Evolutionary conservation across 1,139 yeast genomes (phyloP).

Genomic region (Protomyces macrosporus): DNA sequence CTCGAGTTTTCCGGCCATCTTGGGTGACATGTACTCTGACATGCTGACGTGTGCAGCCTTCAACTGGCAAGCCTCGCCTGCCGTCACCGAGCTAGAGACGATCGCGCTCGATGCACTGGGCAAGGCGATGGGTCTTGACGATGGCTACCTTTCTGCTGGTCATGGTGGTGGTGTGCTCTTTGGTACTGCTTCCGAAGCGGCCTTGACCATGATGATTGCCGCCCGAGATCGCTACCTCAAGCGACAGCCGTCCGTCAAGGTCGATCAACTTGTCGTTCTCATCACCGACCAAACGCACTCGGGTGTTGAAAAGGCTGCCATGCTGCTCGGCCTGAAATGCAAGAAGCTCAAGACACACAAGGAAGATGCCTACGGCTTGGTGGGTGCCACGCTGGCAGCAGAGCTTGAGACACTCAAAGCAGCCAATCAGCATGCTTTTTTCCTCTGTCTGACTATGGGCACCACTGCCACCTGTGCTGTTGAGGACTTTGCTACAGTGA

Average conservation of each 20-base stretch:
- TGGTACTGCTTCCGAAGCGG: conserved; percentile 34
- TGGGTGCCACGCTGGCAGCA: conserved; percentile 27
- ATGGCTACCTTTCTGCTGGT: conserved; percentile 30
- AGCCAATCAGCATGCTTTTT: conserved; percentile 31
- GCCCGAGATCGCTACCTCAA: conserved; percentile 33
- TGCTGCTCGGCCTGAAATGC: conserved; percentile 32
- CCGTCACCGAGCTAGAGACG: conserved; percentile 34
- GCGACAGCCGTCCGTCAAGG: conserved; percentile 24
- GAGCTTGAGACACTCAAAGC: conserved; percentile 29
- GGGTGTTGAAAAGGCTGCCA: conserved; percentile 33
- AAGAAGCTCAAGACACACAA: conserved; percentile 29
- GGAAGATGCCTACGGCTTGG: conserved; percentile 30
- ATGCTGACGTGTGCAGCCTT: conserved; percentile 34
- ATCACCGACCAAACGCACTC: conserved; percentile 33
- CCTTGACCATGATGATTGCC: conserved; percentile 32
- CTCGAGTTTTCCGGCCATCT: conserved; percentile 32
- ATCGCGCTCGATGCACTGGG: conserved; percentile 34
- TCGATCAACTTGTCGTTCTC: conserved; percentile 32
- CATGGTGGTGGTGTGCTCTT: conserved; percentile 34
- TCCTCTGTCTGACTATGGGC: conserved; percentile 33
- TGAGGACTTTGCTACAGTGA: conserved; percentile 30
- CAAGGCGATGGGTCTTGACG: conserved; percentile 30
- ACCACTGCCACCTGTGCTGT: conserved; percentile 34
- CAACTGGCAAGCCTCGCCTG: conserved; percentile 34
- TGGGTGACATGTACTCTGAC: conserved; percentile 33